Base-by-base conservation (phyloP, 257 asterid genomes). In the Solanum virginianum region DNA sequence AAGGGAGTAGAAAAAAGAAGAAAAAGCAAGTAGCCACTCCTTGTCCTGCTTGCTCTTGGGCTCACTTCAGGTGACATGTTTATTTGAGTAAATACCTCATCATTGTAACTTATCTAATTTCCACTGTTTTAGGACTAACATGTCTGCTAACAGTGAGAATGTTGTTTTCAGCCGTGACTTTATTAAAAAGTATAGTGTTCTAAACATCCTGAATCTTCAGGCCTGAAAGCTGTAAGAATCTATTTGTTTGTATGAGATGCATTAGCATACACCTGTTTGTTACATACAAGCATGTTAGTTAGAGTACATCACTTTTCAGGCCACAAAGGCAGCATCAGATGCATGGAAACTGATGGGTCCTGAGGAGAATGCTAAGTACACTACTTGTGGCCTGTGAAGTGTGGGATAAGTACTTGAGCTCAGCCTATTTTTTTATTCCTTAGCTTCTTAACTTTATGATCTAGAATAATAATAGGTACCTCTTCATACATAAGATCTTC, bases 11-110 rank as follows among this genome's bases (percentile, higher is more conserved):
- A 88, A 89, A 93, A 87, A 96, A 92, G 91, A 95, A 92, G 91
- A 94, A 92, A 90, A 96, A 89, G 91, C 92, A 91, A 85, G 97
- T 86, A 70, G 93, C 91, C 53, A 84, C 91, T 60, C 93, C 97
- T 72, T 98, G 98, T 36, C 98, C 98, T 47, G 97, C 99, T 81
- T 96, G 98, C 87, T 95, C 99, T 68, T 95, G 99, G 98, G 99
- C 95, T 86, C 98, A 96, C 84, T 96, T 96, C 89, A 96, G 99
- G 98, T 95, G 90, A 85, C 51, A 59, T 55, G 87, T 43, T 83
- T 71, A 41, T 84, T 72, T 71, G 45, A 88, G 81, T 49, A 49
- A 24, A 47, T 75, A 75, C 81, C 57, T 49, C 4, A 14, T 75
- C 9, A 4, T 75, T 49, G 10, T 24, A 51, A 75, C 57, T 16